Evolutionary conservation across 208 protist species (phyloP).

Genomic region (Wallacemonas sp.): DNA sequence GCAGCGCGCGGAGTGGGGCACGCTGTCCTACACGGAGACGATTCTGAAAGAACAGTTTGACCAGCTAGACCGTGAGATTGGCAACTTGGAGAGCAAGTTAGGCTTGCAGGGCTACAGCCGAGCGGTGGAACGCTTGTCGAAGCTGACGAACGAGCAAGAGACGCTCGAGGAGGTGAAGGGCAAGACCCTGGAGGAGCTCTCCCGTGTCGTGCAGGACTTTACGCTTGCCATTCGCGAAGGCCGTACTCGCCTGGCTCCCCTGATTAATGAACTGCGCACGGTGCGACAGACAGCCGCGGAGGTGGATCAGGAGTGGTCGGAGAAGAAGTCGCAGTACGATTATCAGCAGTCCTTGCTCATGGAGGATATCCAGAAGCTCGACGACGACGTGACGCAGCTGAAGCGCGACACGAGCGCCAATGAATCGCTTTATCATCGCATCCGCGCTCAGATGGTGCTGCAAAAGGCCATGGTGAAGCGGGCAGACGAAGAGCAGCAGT

Average conservation of each 20-base stretch:
- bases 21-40: slow-evolving; percentile 82
- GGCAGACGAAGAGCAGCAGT: slow-evolving; percentile 56
- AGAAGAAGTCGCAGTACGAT: slow-evolving; percentile 88
- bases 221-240: slow-evolving; percentile 81
- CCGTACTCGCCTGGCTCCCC: slow-evolving; percentile 79
- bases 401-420: slow-evolving; percentile 70
- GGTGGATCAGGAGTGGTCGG: slow-evolving; percentile 83
- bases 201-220: slow-evolving; percentile 87
- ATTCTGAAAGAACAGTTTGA: slow-evolving; percentile 74
- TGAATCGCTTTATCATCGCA: slow-evolving; percentile 88
- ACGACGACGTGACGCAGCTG: slow-evolving; percentile 73
- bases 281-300: slow-evolving; percentile 79
- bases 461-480: slow-evolving; percentile 50
- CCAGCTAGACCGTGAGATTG: slow-evolving; percentile 68
- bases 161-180: slow-evolving; percentile 87
- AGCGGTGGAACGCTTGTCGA: slow-evolving; percentile 75
- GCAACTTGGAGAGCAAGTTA: slow-evolving; percentile 82
- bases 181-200: slow-evolving; percentile 90
- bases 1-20: slow-evolving; percentile 85
- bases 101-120: slow-evolving; percentile 85
- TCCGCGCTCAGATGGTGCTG: slow-evolving; percentile 60
- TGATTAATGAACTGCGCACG: slow-evolving; percentile 87
- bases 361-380: slow-evolving; percentile 86
- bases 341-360: slow-evolving; percentile 79
- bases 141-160: slow-evolving; percentile 84